A percentile compares a stretch with the other conserved stretches of the same genome.
These are phyloP conservation scores for Xylaria telfairii DNA, from an alignment of 495 filamentous ascomycete genomes.

Conservation along the genomic window DNA sequence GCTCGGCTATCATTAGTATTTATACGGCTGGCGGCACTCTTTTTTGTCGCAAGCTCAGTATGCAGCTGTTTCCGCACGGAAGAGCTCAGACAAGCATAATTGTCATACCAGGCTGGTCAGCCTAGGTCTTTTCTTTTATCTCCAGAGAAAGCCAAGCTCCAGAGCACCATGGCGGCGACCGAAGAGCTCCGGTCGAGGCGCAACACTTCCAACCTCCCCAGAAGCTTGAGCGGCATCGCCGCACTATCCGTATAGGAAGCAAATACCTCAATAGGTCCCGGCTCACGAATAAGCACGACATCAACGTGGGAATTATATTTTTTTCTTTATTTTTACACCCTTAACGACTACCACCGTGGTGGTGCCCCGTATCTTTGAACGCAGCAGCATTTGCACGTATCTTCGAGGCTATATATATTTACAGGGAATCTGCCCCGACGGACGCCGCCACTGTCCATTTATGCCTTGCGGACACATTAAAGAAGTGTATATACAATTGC, in stretches of 20 bases:
- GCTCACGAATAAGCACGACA: not conserved
- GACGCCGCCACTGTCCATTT: not conserved
- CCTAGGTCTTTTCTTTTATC: not conserved
- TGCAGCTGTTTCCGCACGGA: not conserved
- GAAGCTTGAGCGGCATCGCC: not conserved
- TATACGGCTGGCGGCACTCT: not conserved
- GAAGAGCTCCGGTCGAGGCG: not conserved
- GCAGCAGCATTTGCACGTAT: slow-evolving; percentile 4
- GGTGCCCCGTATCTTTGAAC: not conserved
- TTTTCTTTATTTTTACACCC: slow-evolving; percentile 18
- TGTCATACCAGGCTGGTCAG: not conserved
- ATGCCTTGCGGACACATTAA: slow-evolving; percentile 10
- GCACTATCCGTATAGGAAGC: not conserved
- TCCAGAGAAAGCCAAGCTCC: not conserved
- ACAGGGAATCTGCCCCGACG: slow-evolving; percentile 12
- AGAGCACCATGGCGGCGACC: not conserved
- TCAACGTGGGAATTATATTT: slow-evolving; percentile 7
- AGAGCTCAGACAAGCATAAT: not conserved
- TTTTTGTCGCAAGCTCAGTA: not conserved
- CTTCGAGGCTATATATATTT: slow-evolving; percentile 25
- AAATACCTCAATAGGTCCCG: not conserved
- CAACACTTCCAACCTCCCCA: not conserved
- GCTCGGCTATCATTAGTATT: not conserved
- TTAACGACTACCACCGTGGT: not conserved
- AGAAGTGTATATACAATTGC: slow-evolving; percentile 24